Percentiles rank a stretch among this genome's conserved stretches.
These are phyloP conservation scores for Eutrema heterophyllum DNA, from an alignment of 345 rosid genomes.

Conservation along the genomic window DNA sequence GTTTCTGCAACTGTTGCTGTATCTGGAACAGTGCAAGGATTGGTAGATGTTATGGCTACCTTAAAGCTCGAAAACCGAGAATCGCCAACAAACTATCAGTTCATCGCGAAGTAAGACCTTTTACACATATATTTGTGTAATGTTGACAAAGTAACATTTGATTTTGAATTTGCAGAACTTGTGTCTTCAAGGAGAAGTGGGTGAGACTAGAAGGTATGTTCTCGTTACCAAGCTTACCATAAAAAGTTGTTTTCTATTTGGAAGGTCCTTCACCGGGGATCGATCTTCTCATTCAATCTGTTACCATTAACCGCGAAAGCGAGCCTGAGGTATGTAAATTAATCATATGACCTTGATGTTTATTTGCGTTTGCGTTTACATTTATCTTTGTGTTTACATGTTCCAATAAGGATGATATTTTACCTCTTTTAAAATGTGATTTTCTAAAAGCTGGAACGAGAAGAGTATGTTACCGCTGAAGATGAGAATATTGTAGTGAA, in stretches of 20 bases:
- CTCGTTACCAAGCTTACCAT: constrained; percentile 52
- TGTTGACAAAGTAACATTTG: constrained; percentile 40
- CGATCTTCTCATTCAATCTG: constrained; percentile 58
- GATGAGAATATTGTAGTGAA: constrained; percentile 62
- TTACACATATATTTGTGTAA: constrained; percentile 6
- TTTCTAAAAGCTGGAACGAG: constrained; percentile 18
- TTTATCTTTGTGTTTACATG: neutral
- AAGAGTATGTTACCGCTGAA: constrained; percentile 20
- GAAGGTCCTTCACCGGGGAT: constrained; percentile 84
- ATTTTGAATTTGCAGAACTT: constrained; percentile 44
- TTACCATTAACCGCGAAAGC: constrained; percentile 42
- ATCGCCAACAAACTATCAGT: constrained; percentile 48
- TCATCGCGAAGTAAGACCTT: constrained; percentile 64
- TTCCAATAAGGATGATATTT: too few relatives aligned
- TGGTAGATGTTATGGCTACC: constrained; percentile 67
- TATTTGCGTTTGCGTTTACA: neutral
- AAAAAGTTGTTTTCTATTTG: constrained; percentile 59
- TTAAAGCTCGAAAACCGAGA: constrained; percentile 54
- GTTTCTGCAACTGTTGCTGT: constrained; percentile 73
- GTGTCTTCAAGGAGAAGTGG: constrained; percentile 61
- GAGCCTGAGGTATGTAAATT: constrained; percentile 37
- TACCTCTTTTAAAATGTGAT: too few relatives aligned
- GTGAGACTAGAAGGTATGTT: constrained; percentile 70
- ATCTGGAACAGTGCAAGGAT: constrained; percentile 55
- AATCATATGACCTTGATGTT: neutral